phyloP scores from a whole-genome alignment of 805 yeast species.

The Isabelozyma pseudorhagii region DNA sequence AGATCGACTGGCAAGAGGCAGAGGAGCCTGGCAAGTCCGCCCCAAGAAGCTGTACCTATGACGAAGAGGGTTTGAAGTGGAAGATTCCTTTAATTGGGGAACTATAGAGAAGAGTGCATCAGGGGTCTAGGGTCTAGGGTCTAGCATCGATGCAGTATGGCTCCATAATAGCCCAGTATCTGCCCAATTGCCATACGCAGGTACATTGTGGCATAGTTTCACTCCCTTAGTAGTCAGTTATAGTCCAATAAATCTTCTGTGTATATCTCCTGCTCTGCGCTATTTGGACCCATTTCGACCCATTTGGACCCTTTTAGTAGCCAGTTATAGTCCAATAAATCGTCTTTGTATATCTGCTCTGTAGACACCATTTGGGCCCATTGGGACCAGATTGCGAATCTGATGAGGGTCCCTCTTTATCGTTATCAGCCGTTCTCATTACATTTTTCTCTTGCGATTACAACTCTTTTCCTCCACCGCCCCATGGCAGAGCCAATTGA shows the following conservation, averaged over 20 bases:
- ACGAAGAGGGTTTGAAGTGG: slow-evolving; percentile 38
- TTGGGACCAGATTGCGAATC: neutral
- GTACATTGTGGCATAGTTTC: too few species aligned
- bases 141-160: too few species aligned
- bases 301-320: neutral
- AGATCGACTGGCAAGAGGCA: slow-evolving; percentile 21
- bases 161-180: too few species aligned
- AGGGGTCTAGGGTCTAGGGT: too few species aligned
- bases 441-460: neutral
- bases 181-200: too few species aligned
- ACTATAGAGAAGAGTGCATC: slow-evolving; percentile 10
- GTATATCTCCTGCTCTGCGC: too few species aligned
- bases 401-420: neutral
- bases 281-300: too few species aligned
- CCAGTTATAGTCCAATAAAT: neutral
- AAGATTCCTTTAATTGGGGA: slow-evolving; percentile 39
- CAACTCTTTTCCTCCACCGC: neutral
- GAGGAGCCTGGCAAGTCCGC: slow-evolving; percentile 5
- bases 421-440: neutral
- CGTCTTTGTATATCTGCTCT: too few species aligned
- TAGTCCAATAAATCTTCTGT: too few species aligned
- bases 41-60: slow-evolving; percentile 27
- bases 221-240: too few species aligned
- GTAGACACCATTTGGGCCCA: neutral
- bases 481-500: neutral